phyloP scores from a whole-genome alignment of 73 alveolate genomes.

The Uronychia setigera region DNA sequence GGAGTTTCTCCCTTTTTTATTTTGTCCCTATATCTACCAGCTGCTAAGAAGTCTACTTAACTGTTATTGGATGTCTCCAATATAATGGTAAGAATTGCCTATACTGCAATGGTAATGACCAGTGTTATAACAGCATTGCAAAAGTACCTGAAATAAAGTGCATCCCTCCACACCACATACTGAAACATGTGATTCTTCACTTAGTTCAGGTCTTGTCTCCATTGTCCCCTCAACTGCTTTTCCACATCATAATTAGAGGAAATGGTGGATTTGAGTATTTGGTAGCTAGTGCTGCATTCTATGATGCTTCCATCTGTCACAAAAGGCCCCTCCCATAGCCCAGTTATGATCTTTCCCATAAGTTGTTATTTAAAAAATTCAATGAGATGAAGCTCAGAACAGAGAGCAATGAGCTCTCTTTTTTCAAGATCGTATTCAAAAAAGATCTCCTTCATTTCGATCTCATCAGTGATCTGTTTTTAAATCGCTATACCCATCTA shows the following conservation, averaged over 20 bases:
- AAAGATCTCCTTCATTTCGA: constrained; percentile 1
- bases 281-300: neutral
- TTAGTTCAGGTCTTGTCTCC: neutral
- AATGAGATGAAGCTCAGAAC: neutral
- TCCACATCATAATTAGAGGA: neutral
- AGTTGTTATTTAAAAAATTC: neutral
- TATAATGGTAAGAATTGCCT: neutral
- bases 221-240: neutral
- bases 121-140: neutral
- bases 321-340: constrained; percentile 8
- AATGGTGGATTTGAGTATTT: neutral
- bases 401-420: constrained; percentile 9
- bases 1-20: neutral
- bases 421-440: neutral
- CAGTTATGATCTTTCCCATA: neutral
- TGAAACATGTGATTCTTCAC: neutral
- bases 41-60: neutral
- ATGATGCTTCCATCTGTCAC: neutral
- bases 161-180: constrained; percentile 3
- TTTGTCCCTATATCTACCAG: neutral
- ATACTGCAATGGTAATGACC: neutral
- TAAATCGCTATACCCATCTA: neutral
- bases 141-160: neutral
- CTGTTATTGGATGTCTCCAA: neutral
- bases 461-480: neutral